phyloP scores from a whole-genome alignment of 768 basidiomycete genomes.

The Boletus insuetus region DNA sequence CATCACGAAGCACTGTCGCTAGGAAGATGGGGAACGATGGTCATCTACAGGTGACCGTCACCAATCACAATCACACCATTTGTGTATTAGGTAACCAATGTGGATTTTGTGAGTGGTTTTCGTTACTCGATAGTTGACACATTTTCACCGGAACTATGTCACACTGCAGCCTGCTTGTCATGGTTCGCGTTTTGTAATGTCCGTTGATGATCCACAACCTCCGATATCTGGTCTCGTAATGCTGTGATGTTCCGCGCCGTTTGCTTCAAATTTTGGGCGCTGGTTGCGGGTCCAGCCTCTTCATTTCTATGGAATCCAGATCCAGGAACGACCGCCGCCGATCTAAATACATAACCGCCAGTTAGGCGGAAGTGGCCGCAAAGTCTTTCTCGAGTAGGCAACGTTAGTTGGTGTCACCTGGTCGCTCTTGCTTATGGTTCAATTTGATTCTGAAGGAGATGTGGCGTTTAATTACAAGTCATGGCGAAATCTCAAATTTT shows the following conservation, averaged over 20 bases:
- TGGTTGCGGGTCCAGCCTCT: background rate
- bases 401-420: background rate
- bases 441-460: constrained; percentile 16
- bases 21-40: constrained; percentile 35
- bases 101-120: constrained; percentile 23
- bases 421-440: constrained; percentile 4
- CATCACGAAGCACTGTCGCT: constrained; percentile 38
- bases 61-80: background rate
- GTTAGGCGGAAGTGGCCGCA: background rate
- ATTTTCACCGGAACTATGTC: constrained; percentile 16
- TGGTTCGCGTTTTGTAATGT: constrained; percentile 21
- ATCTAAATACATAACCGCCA: background rate
- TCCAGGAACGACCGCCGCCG: background rate
- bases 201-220: constrained; percentile 25
- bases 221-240: constrained; percentile 16
- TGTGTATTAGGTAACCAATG: constrained; percentile 5
- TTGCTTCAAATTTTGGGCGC: background rate
- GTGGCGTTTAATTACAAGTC: constrained; percentile 24
- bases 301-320: constrained; percentile 3
- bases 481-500: background rate
- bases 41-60: constrained; percentile 18
- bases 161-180: constrained; percentile 14
- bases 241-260: constrained; percentile 1
- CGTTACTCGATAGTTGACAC: constrained; percentile 6
- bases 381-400: constrained; percentile 1